Evolutionary conservation across 2,329 filamentous ascomycete genomes (phyloP).

Genomic region (Aspergillus fumigatus): DNA sequence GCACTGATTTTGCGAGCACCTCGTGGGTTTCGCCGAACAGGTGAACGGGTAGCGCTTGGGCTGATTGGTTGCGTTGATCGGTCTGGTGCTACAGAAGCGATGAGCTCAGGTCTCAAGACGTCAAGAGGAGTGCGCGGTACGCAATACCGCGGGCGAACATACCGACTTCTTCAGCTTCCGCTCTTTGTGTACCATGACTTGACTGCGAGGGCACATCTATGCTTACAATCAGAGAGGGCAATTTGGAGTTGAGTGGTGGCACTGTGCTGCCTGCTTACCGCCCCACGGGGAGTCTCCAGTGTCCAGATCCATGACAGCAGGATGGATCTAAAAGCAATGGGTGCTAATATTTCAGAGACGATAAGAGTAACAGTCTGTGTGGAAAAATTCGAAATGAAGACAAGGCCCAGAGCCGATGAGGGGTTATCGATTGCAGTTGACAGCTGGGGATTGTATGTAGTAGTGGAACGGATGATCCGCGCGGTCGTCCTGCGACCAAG

Average conservation of each 20-base stretch:
- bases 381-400: background rate
- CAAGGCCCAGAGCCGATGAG: background rate
- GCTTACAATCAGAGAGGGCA: slow-evolving; percentile 20
- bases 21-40: slow-evolving; percentile 48
- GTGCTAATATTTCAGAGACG: background rate
- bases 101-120: slow-evolving; percentile 11
- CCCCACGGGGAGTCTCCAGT: slow-evolving; percentile 47
- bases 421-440: slow-evolving; percentile 4
- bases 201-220: slow-evolving; percentile 46
- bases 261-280: slow-evolving; percentile 36
- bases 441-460: slow-evolving; percentile 8
- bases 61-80: slow-evolving; percentile 32
- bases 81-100: slow-evolving; percentile 21
- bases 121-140: slow-evolving; percentile 15
- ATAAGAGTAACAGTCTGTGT: background rate
- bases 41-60: slow-evolving; percentile 43
- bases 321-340: background rate
- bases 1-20: slow-evolving; percentile 55
- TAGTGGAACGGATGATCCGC: slow-evolving; percentile 12
- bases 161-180: slow-evolving; percentile 30
- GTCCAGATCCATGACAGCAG: slow-evolving; percentile 37
- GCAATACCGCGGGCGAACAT: slow-evolving; percentile 10
- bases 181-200: slow-evolving; percentile 20
- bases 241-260: slow-evolving; percentile 17
- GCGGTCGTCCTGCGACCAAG: slow-evolving; percentile 7